Conservation (phyloP, 2,329 filamentous ascomycete species). For the Alternaria angustiovoidea region DNA sequence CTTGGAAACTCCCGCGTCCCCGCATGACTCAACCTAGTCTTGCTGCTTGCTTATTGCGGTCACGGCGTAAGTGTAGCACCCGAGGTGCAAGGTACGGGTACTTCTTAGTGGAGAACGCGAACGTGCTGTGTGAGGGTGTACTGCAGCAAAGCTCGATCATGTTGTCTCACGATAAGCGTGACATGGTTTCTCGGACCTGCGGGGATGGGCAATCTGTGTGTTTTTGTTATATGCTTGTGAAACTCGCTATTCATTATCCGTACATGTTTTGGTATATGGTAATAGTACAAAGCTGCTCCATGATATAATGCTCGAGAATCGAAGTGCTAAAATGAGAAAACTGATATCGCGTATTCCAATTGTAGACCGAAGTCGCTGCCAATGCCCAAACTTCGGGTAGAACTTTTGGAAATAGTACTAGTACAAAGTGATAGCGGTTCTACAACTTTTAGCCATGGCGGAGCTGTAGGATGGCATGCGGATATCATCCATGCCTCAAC, state of each 20-base stretch:
- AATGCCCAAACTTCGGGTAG: background rate
- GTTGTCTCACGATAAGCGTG: conserved; percentile 5
- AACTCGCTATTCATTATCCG: conserved; percentile 3
- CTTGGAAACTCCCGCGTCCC: conserved; percentile 8
- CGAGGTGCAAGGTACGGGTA: conserved; percentile 16
- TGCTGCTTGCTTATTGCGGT: conserved; percentile 3
- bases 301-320: background rate
- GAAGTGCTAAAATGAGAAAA: background rate
- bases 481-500: background rate
- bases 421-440: conserved; percentile 4
- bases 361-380: background rate
- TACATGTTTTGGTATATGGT: conserved; percentile 1
- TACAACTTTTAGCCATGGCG: background rate
- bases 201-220: background rate
- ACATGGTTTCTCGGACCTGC: background rate
- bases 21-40: conserved; percentile 11
- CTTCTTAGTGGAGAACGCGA: background rate
- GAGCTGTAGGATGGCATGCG: background rate
- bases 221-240: background rate
- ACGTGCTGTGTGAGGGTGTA: conserved; percentile 7
- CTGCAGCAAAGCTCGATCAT: conserved; percentile 2
- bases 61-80: conserved; percentile 9
- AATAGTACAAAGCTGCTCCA: conserved; percentile 7
- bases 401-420: conserved; percentile 5
- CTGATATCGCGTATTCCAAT: background rate